Percentiles rank a stretch among this genome's conserved stretches.
phyloP scores from a whole-genome alignment of 371 early-diverging fungal genomes.

The Syncephalastrum contaminatum region DNA sequence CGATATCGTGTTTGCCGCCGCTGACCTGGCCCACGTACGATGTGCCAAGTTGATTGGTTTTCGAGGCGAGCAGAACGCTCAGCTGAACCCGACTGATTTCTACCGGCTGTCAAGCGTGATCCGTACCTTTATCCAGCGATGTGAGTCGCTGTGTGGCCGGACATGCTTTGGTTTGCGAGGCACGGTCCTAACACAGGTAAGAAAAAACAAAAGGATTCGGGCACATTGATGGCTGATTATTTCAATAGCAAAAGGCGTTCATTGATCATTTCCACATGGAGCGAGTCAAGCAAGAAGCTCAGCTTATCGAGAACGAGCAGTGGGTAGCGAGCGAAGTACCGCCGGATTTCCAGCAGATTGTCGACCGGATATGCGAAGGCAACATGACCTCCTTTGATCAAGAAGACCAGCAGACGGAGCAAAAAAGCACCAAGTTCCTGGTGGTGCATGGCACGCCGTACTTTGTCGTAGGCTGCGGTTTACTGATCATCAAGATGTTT shows the following conservation, averaged over 20 bases:
- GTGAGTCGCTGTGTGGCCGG: constrained; percentile 75
- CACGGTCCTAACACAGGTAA: constrained; percentile 70
- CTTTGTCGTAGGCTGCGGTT: constrained; percentile 82
- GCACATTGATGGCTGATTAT: neutral
- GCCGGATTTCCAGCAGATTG: constrained; percentile 85
- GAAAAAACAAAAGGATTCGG: neutral
- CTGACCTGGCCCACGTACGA: constrained; percentile 82
- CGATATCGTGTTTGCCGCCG: constrained; percentile 70
- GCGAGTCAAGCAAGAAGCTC: constrained; percentile 77
- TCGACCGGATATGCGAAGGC: constrained; percentile 67
- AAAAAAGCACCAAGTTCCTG: constrained; percentile 44
- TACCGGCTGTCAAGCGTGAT: constrained; percentile 75
- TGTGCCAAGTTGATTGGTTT: constrained; percentile 85
- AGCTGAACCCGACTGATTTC: constrained; percentile 85
- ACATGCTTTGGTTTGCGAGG: constrained; percentile 86
- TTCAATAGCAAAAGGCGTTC: constrained; percentile 76
- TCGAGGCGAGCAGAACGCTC: constrained; percentile 86
- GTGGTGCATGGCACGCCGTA: constrained; percentile 64
- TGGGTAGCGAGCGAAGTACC: constrained; percentile 93
- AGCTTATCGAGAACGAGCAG: constrained; percentile 93
- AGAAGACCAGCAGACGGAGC: constrained; percentile 5
- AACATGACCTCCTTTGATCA: constrained; percentile 19
- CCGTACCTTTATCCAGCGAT: constrained; percentile 75
- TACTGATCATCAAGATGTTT: constrained; percentile 84
- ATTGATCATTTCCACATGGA: constrained; percentile 90